Percentiles rank a stretch among this genome's conserved stretches.
Evolutionary conservation across 177 flowering plant genomes (phyloP).

Genomic region (Vitis hybrid): DNA sequence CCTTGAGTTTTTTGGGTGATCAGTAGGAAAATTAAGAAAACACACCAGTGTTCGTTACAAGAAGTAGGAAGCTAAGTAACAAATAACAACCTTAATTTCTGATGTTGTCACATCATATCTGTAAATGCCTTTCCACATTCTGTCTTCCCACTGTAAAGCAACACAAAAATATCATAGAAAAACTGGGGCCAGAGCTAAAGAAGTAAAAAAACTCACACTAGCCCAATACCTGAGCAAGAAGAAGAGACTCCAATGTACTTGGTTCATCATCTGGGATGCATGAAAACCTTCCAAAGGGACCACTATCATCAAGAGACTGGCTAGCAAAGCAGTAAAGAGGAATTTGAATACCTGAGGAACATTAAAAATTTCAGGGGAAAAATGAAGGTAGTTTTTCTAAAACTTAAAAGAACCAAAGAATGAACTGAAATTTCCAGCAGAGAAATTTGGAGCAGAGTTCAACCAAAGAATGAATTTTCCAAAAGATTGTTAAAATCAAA

Average conservation of each 20-base stretch:
- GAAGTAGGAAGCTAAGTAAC: neutral
- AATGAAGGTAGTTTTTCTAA: neutral
- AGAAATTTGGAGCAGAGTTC: neutral
- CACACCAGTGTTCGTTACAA: neutral
- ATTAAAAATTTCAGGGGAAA: neutral
- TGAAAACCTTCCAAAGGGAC: constrained; percentile 9
- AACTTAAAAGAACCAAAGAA: too few species aligned
- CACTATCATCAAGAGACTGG: constrained; percentile 11
- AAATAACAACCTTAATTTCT: constrained; percentile 30
- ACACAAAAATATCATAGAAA: neutral
- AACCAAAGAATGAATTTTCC: too few species aligned
- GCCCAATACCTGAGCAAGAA: constrained; percentile 34
- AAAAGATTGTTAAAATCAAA: neutral
- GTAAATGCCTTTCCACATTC: constrained; percentile 26
- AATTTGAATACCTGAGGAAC: constrained; percentile 19
- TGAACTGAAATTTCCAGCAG: too few species aligned
- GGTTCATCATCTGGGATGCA: constrained; percentile 19
- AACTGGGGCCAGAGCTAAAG: neutral
- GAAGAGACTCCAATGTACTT: constrained; percentile 34
- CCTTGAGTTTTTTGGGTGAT: neutral
- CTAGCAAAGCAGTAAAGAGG: constrained; percentile 29
- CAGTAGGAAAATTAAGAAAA: neutral
- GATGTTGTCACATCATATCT: constrained; percentile 38
- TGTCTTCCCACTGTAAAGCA: constrained; percentile 37
- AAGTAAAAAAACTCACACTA: constrained; percentile 1